Base-by-base conservation (phyloP, 2,329 filamentous ascomycete genomes). In the Colletotrichum limetticola region DNA sequence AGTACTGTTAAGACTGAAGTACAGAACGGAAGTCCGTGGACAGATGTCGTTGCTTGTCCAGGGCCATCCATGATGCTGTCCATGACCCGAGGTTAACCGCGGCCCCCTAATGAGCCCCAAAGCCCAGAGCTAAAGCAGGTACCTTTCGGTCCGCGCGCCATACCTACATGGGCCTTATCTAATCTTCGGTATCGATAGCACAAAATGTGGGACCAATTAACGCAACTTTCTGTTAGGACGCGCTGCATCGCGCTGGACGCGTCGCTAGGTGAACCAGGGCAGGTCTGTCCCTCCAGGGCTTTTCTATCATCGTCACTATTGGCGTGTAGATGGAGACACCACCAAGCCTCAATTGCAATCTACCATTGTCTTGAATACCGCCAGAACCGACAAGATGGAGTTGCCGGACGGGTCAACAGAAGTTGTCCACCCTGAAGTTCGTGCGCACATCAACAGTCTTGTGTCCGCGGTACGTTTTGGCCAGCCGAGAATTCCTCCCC, bases 381-480 rank as follows among this genome's bases (percentile, higher is more conserved):
- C 57, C 2, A 19, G 46, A 16, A 58, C 37, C 55, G 35, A 24
- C 77, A 84, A 76, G 19, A 92, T 92, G 90, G 90, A 91, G 81
- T 78, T 85, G 71, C 81, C 80, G 75, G 88, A 90, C 63, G 85
- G 82, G 71, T 80, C 82, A 69, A 84, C 82, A 76, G 90, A 91
- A 80, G 87, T 93, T 72, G 93, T 98, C 69, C 95, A 98, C 81
- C 94, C 95, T 55, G 94, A 98, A 85, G 95, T 98, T 78, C 93
- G 95, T 80, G 95, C 95, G 32, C 94, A 98, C 84, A 92, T 99
- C 80, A 96, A 94, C 85, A 97, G 94, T 85, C 91, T 99, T 37
- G 94, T 98, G 75, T 96, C 95, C 79, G 97, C 97, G 74, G 95
- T 97, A 88, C 80, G 93, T 89, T 74, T 77, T 60, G 42, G 46